These are phyloP conservation scores for Umbelopsis sp. DNA, from an alignment of 192 early-diverging fungal species.

Conservation along the genomic window DNA sequence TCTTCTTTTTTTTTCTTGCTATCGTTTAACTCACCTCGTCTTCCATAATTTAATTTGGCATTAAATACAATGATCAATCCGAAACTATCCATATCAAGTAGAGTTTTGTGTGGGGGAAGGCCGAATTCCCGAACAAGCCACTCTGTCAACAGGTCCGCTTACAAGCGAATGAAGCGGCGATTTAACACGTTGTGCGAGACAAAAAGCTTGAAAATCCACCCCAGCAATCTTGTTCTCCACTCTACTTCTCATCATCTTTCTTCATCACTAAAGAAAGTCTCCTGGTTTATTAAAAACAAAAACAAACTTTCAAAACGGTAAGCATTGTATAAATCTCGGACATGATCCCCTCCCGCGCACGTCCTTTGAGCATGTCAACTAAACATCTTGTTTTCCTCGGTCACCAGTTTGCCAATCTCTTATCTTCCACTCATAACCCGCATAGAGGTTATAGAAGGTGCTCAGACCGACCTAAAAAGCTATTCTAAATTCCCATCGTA, in stretches of 20 bases:
- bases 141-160: not conserved
- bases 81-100: no score
- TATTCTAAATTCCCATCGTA: slow-evolving; percentile 26
- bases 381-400: not conserved
- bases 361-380: not conserved
- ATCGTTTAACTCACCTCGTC: no score
- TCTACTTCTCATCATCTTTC: slow-evolving; percentile 1
- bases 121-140: not conserved
- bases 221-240: not conserved
- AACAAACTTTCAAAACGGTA: slow-evolving; percentile 34
- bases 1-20: not conserved
- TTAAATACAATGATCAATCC: no score
- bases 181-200: not conserved
- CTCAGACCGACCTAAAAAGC: slow-evolving; percentile 45
- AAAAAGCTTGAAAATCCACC: not conserved
- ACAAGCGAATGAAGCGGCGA: not conserved
- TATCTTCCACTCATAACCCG: slow-evolving; percentile 51
- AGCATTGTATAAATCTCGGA: not conserved
- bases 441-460: slow-evolving; percentile 45
- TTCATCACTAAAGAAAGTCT: slow-evolving; percentile 18
- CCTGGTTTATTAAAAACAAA: not conserved
- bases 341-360: not conserved
- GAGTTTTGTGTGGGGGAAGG: no score
- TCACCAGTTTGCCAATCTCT: slow-evolving; percentile 47
- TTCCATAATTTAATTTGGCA: no score